These are phyloP conservation scores for Hygrocybe coccinea DNA, from an alignment of 768 basidiomycete genomes.

Conservation along the genomic window DNA sequence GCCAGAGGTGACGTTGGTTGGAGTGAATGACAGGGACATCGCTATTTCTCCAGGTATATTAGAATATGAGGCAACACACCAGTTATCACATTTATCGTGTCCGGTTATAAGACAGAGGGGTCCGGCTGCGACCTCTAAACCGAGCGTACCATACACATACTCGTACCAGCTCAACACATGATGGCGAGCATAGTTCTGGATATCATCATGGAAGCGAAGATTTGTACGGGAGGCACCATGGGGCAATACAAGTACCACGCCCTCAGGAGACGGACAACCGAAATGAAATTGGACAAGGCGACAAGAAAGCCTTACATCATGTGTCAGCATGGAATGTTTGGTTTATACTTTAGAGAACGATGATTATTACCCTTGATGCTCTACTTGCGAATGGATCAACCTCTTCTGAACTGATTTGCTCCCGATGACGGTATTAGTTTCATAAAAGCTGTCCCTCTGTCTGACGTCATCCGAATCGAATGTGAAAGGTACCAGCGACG, in stretches of 20 bases:
- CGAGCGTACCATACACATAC: not conserved
- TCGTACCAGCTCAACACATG: not conserved
- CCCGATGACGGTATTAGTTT: not conserved
- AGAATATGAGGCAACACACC: constrained; percentile 2
- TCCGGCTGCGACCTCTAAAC: too few relatives aligned
- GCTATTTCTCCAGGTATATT: not conserved
- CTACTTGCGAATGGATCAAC: too few relatives aligned
- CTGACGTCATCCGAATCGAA: not conserved
- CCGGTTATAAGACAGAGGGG: constrained; percentile 20
- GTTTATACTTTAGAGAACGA: not conserved
- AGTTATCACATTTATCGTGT: constrained; percentile 16
- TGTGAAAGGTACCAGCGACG: not conserved
- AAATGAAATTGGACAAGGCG: not conserved
- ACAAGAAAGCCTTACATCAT: not conserved
- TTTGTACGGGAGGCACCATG: constrained; percentile 19
- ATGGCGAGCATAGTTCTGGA: not conserved
- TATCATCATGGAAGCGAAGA: not conserved
- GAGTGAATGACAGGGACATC: not conserved
- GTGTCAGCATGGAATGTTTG: not conserved
- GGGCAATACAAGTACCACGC: not conserved
- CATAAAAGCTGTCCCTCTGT: not conserved
- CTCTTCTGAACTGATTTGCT: too few relatives aligned
- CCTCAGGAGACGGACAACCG: not conserved
- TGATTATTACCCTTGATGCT: too few relatives aligned
- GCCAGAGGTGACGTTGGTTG: too few relatives aligned